Evolutionary conservation across 2,329 filamentous ascomycete genomes (phyloP), one percentile per base, ranked within the genome.

Genomic region (Sphaerulina populicola): DNA sequence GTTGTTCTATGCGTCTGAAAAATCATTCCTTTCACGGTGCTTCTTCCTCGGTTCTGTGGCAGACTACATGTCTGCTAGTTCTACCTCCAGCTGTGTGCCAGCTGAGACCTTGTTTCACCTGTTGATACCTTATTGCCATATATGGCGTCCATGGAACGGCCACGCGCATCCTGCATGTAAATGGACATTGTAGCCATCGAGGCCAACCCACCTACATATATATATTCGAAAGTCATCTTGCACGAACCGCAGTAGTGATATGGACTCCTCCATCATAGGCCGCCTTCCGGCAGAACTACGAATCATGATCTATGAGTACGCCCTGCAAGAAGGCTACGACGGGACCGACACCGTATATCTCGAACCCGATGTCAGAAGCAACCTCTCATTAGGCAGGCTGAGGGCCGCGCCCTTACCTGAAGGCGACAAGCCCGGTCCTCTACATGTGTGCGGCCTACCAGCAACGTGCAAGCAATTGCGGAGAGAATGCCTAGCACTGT

Each of bases 291-390:
- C 46, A 15, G 56, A 58, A 37, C 42, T 58, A 3, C 46, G 52
- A 12, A 58, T 55, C 23, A 29, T 43, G 2, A 58, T 58, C 18
- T 58, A 57, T 42, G 56, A 58, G 29, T 47, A 51, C 43, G 44
- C 43, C 9, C 42, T 58, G 1, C 49, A 35, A 15, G 55, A 55
- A 49, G 49, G 48, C 30, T 14, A 47, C 12, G 33, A 47, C 6
- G 42, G 47, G 27, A 39, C 39, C 5, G 48, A 54, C 27, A 49
- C 47, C 7, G 29, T 57, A 14, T 51, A 55, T 10, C 37, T 57
- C n/a, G 49, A 50, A 30, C 52, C 27, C 11, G 30, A 41, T 23
- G 41, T 18, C 5, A 31, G 39, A 14, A 30, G 35, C 7, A 31
- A 49, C 10, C 18, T 18, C 18, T 23, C 15, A 33, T 6, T 29